Conservation (phyloP, 768 basidiomycete genomes). For the Mycena amicta region DNA sequence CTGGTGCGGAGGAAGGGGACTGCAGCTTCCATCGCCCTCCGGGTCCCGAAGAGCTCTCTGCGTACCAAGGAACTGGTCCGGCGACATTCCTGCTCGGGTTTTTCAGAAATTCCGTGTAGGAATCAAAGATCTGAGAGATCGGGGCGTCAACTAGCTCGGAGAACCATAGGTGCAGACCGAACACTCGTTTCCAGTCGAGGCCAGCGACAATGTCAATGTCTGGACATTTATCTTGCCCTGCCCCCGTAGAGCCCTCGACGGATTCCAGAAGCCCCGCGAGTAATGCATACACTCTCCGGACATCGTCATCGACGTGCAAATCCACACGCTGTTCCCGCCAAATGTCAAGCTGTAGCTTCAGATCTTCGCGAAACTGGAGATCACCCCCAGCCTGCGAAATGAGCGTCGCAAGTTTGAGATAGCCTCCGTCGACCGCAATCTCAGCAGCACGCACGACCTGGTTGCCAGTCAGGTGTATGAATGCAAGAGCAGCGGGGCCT, state of each 20-base stretch:
- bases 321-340: constrained; percentile 84
- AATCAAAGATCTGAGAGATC: constrained; percentile 66
- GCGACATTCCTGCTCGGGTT: constrained; percentile 45
- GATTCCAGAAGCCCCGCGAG: constrained; percentile 73
- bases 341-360: constrained; percentile 72
- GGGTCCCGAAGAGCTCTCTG: constrained; percentile 31
- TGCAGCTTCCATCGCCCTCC: constrained; percentile 45
- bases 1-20: constrained; percentile 48
- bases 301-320: constrained; percentile 61
- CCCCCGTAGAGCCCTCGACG: constrained; percentile 55
- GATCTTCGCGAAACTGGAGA: constrained; percentile 68
- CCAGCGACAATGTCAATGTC: constrained; percentile 68
- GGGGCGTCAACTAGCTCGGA: constrained; percentile 70
- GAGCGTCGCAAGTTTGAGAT: constrained; percentile 85
- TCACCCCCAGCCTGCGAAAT: constrained; percentile 87
- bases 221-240: constrained; percentile 50
- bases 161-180: constrained; percentile 92
- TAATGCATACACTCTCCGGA: constrained; percentile 81
- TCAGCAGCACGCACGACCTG: constrained; percentile 85
- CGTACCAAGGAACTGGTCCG: constrained; percentile 62
- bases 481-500: constrained; percentile 56
- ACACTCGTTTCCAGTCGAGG: constrained; percentile 92
- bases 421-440: constrained; percentile 71
- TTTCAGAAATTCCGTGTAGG: constrained; percentile 53
- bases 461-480: constrained; percentile 82